Evolutionary conservation across 2,329 filamentous ascomycete genomes (phyloP), one percentile per base, ranked within the genome.

Genomic region (Hirsutella minnesotensis): DNA sequence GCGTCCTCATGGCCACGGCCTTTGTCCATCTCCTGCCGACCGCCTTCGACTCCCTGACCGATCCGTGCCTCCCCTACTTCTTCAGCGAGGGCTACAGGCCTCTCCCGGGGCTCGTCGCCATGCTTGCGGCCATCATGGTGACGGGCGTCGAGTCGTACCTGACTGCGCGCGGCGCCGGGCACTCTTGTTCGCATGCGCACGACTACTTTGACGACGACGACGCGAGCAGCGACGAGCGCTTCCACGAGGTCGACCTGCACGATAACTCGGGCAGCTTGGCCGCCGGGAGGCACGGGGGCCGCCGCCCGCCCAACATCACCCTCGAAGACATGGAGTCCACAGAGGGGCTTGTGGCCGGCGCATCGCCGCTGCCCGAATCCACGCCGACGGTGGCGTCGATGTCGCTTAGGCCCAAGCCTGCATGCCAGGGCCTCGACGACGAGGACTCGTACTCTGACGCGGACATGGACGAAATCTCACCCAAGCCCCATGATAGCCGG

Each of bases 111-210:
- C 70, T 92, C 39, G 76, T 94, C 38, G 83, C 86, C 44, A 90
- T 94, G 84, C 62, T 80, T 9, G 80, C 84, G 10, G 84, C 86
- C n/a, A 71, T 94, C 46, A 67, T 84, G 4, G 88, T 95, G 3
- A 86, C 94, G 7, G 76, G 79, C 2, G 74, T 95, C 41, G 90
- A 96, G 61, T 94, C 92, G 65, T 87, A 88, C 59, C 81, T 96
- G 51, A 88, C 87, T 0, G 83, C 81, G 2, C 65, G 77, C 43
- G 78, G 78, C 36, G 79, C 77, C 2, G 69, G 75, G 2, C 78
- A 79, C 53, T 74, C 73, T 1, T 74, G 81, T 53, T 70, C 73
- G 1, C 77, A 80, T 49, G 59, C 66, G 27, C 67, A 66, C 43
- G 56, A 56, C 10, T 60, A 61, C 29, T 74, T 69, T 59, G 73